Conservation (phyloP, 2,329 filamentous ascomycete species). For the Aureobasidium melanogenum region DNA sequence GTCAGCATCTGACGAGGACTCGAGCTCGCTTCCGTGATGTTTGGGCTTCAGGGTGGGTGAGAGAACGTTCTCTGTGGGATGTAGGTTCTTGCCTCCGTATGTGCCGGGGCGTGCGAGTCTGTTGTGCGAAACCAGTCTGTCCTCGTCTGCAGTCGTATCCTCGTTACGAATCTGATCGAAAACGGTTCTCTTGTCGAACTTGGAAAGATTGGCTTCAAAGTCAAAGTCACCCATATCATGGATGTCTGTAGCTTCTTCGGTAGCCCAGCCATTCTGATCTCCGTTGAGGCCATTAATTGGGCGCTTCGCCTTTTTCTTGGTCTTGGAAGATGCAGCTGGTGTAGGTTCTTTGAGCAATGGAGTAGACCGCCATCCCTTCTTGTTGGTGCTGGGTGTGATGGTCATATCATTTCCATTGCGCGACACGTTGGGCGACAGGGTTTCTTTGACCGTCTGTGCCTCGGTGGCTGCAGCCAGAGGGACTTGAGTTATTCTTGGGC, state of each 20-base stretch:
- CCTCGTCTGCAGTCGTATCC: slow-evolving; percentile 80
- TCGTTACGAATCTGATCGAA: slow-evolving; percentile 89
- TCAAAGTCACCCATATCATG: slow-evolving; percentile 93
- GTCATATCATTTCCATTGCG: slow-evolving; percentile 31
- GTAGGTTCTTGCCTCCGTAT: slow-evolving; percentile 71
- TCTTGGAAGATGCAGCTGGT: slow-evolving; percentile 23
- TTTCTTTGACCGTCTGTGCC: slow-evolving; percentile 17
- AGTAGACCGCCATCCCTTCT: slow-evolving; percentile 60
- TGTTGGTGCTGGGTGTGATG: slow-evolving; percentile 27
- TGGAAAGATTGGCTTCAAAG: slow-evolving; percentile 79
- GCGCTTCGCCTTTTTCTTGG: slow-evolving; percentile 35
- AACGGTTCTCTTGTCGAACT: slow-evolving; percentile 87
- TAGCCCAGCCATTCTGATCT: slow-evolving; percentile 76
- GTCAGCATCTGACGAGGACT: slow-evolving; percentile 26
- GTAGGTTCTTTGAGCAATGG: slow-evolving; percentile 54
- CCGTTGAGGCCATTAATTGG: slow-evolving; percentile 41
- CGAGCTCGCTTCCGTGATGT: slow-evolving; percentile 21
- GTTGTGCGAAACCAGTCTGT: slow-evolving; percentile 86
- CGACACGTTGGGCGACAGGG: slow-evolving; percentile 20
- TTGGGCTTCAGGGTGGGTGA: slow-evolving; percentile 40
- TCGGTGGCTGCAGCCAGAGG: slow-evolving; percentile 20
- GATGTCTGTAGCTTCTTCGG: slow-evolving; percentile 89
- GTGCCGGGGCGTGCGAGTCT: slow-evolving; percentile 46
- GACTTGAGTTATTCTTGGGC: neutral
- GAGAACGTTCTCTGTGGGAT: slow-evolving; percentile 86